Evolutionary conservation across 2,329 filamentous ascomycete genomes (phyloP), one percentile per base, ranked within the genome.

Genomic region (Fusarium virguliforme): DNA sequence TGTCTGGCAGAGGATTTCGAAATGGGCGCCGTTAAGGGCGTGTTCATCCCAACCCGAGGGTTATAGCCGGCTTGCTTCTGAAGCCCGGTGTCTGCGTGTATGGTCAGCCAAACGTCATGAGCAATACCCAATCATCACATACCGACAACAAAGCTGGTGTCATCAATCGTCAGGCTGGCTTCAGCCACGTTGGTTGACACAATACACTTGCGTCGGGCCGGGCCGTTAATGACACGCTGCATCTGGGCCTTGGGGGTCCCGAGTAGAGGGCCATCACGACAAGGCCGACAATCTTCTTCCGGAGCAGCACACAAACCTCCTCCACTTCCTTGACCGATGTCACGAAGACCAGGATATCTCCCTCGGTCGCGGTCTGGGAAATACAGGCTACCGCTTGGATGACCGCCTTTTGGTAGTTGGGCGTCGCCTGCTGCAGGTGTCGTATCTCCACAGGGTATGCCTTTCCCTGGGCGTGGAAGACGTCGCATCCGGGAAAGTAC

Each of bases 121-220:
- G 6, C 18, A 9, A 26, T 43, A 24, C 10, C 40, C 22, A 7
- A 9, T 2, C 40, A 43, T 43, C 18, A 96, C 98, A 83, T 0
- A 97, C 96, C 0, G 94, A 97, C 37, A 10, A 48, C 41, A 22
- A 46, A 62, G 13, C 9, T 26, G 72, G 98, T 97, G 46, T 95
- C 92, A 78, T 98, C 95, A 73, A 99, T 98, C 0, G 96, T 98
- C 77, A 98, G 94, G 62, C 93, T 97, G 0, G 95, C 98, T 78
- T 98, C 96, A 1, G 96, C 95, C 76, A 98, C 98, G 75, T 98
- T 99, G 28, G 95, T 99, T 2, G 95, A 95, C 78, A 98, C 97
- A 68, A 98, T 94, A 2, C 98, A 94, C 80, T 98, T 98, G 18
- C 18, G 18, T 62, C 96, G 88, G 57, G 88, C 90, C 86, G 0